phyloP scores from a whole-genome alignment of 805 yeast genomes.

The Candida pseudoglaebosa region DNA sequence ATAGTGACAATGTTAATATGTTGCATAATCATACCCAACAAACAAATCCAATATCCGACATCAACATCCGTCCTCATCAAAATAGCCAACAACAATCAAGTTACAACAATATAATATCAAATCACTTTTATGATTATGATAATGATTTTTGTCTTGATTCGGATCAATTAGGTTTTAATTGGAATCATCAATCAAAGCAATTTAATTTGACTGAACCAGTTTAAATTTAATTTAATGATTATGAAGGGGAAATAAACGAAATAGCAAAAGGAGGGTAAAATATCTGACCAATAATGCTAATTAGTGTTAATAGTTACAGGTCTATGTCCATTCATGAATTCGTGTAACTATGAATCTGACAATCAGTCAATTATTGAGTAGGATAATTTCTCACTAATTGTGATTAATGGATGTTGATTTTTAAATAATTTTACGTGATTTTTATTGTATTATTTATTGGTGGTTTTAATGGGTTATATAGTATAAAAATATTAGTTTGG shows the following conservation, averaged over 20 bases:
- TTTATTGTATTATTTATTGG: neutral
- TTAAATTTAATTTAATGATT: neutral
- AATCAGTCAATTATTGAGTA: no score
- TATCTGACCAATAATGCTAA: no score
- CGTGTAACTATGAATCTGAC: no score
- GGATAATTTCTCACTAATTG: no score
- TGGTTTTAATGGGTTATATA: neutral
- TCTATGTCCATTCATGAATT: no score
- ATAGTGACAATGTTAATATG: conserved; percentile 1
- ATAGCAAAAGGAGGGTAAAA: neutral
- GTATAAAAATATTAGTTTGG: neutral
- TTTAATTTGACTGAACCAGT: conserved; percentile 5
- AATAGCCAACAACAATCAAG: neutral
- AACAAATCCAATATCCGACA: neutral
- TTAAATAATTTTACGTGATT: neutral
- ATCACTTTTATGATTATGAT: conserved; percentile 32
- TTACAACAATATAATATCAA: neutral
- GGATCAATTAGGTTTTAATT: conserved; percentile 31
- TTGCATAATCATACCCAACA: conserved; percentile 6
- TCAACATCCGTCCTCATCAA: conserved; percentile 3
- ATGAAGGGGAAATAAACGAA: neutral
- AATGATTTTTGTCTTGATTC: conserved; percentile 42
- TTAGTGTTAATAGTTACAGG: no score
- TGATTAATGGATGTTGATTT: neutral
- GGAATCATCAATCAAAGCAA: neutral